Evolutionary conservation across 257 asterid genomes (phyloP).

Genomic region (Ocimum tenuiflorum): DNA sequence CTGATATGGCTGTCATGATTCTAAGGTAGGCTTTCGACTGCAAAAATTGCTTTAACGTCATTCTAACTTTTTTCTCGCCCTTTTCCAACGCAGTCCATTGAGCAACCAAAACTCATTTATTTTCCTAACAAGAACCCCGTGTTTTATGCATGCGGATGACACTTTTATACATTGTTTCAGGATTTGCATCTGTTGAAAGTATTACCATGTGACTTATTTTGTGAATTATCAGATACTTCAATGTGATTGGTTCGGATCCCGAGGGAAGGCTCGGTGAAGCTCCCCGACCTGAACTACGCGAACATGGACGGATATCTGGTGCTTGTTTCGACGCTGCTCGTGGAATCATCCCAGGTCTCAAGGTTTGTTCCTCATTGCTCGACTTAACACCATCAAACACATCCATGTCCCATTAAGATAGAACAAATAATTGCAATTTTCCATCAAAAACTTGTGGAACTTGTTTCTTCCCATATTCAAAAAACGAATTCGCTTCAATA

Average conservation of each 20-base stretch:
- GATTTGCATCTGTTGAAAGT: not conserved
- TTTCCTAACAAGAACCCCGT: not conserved
- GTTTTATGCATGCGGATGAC: not conserved
- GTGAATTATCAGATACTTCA: slow-evolving; percentile 59
- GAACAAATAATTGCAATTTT: not conserved
- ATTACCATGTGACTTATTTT: not conserved
- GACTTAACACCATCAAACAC: not conserved
- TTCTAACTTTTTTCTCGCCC: not conserved
- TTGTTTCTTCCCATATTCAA: not conserved
- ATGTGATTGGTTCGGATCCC: slow-evolving; percentile 91
- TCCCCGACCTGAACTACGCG: slow-evolving; percentile 84
- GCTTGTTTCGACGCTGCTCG: slow-evolving; percentile 97
- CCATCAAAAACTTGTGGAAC: not conserved
- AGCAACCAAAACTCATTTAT: not conserved
- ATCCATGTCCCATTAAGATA: not conserved
- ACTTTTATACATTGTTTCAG: not conserved
- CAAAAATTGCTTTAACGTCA: not conserved
- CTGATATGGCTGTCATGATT: slow-evolving; percentile 92
- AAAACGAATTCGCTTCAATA: not conserved
- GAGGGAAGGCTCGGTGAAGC: slow-evolving; percentile 96
- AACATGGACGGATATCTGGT: slow-evolving; percentile 88
- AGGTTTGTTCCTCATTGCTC: slow-evolving; percentile 35
- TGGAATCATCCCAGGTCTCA: slow-evolving; percentile 72
- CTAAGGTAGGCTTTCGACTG: slow-evolving; percentile 39
- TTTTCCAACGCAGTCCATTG: not conserved